phyloP scores from a whole-genome alignment of 495 filamentous ascomycete genomes.

The Coniosporium apollinis region DNA sequence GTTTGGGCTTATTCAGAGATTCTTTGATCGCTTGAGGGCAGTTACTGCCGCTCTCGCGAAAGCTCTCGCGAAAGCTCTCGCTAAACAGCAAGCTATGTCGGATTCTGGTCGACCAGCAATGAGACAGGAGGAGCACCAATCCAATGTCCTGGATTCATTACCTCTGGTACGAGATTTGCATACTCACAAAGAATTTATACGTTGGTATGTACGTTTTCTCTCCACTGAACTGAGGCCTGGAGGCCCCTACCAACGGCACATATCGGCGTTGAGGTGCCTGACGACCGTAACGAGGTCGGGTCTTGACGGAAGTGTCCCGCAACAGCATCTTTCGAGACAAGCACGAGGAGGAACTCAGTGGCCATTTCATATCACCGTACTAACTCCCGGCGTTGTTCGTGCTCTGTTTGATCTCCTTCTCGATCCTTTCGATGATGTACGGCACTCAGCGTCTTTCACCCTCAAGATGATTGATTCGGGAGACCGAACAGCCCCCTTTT shows the following conservation, averaged over 20 bases:
- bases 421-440: constrained; percentile 86
- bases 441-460: constrained; percentile 43
- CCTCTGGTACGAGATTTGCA: constrained; percentile 3
- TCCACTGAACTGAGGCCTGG: constrained; percentile 52
- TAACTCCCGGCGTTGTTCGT: constrained; percentile 30
- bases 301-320: constrained; percentile 18
- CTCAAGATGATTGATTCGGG: constrained; percentile 25
- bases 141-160: too few species aligned
- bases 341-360: constrained; percentile 27
- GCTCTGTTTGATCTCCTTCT: constrained; percentile 59
- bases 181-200: constrained; percentile 39
- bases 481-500: too few species aligned
- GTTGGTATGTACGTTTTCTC: constrained; percentile 57
- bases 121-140: too few species aligned
- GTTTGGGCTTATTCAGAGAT: constrained; percentile 48
- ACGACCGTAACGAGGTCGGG: constrained; percentile 42
- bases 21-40: constrained; percentile 25
- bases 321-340: constrained; percentile 14
- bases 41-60: constrained; percentile 13
- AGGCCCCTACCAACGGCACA: constrained; percentile 72
- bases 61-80: too few species aligned
- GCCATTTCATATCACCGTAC: constrained; percentile 37
- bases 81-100: too few species aligned
- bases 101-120: too few species aligned
- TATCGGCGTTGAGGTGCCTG: constrained; percentile 56